These are phyloP conservation scores for Neopestalotiopsis sp. DNA, from an alignment of 2,329 filamentous ascomycete genomes.

Conservation along the genomic window DNA sequence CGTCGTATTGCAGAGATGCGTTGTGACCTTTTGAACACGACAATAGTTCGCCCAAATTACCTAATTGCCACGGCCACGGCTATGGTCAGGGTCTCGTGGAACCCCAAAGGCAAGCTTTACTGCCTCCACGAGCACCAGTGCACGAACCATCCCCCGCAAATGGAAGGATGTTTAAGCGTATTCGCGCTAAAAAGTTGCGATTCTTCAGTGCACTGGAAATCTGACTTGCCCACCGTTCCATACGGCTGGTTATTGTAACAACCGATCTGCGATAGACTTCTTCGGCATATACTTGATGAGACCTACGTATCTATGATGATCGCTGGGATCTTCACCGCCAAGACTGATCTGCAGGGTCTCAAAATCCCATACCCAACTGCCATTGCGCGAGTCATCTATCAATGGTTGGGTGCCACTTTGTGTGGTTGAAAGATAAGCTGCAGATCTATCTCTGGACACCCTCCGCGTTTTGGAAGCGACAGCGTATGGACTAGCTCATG, in stretches of 20 bases:
- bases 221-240: neutral
- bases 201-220: neutral
- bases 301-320: neutral
- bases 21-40: neutral
- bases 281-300: neutral
- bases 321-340: neutral
- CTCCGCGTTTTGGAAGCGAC: neutral
- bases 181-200: neutral
- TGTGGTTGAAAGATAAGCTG: neutral
- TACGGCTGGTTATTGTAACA: neutral
- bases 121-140: neutral
- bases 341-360: neutral
- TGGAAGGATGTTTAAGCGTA: neutral
- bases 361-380: neutral
- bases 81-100: neutral
- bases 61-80: neutral
- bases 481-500: neutral
- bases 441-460: neutral
- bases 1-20: neutral
- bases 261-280: neutral
- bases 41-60: neutral
- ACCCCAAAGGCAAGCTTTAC: neutral
- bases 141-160: neutral
- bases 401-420: neutral
- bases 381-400: neutral